Evolutionary conservation across 2,329 filamentous ascomycete genomes (phyloP).

Genomic region (Aspergillus chevalieri): DNA sequence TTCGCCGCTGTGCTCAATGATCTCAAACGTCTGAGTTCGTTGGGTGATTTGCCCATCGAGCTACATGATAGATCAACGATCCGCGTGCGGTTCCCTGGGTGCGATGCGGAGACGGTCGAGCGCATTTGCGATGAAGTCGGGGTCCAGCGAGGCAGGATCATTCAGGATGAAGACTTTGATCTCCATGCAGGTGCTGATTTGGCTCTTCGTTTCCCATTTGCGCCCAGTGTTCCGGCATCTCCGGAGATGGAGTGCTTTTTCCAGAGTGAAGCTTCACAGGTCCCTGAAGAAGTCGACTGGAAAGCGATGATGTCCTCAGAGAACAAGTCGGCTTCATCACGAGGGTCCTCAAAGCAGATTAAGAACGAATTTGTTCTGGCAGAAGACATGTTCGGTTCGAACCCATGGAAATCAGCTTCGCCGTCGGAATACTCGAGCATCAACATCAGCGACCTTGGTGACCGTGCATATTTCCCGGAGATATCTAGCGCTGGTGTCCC

Average conservation of each 20-base stretch:
- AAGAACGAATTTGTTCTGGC: slow-evolving; percentile 34
- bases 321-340: slow-evolving; percentile 15
- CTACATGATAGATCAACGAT: slow-evolving; percentile 63
- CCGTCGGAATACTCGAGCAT: slow-evolving; percentile 53
- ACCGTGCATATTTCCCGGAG: slow-evolving; percentile 36
- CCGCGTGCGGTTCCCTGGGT: slow-evolving; percentile 83
- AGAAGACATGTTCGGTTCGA: slow-evolving; percentile 41
- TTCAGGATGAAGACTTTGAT: slow-evolving; percentile 73
- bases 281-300: slow-evolving; percentile 48
- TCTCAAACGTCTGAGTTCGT: slow-evolving; percentile 64
- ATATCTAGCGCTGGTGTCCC: slow-evolving; percentile 29
- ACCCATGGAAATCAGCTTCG: slow-evolving; percentile 50
- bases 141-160: slow-evolving; percentile 70
- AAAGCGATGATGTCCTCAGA: slow-evolving; percentile 51
- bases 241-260: slow-evolving; percentile 41
- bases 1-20: slow-evolving; percentile 74
- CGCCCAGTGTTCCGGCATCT: slow-evolving; percentile 53
- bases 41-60: slow-evolving; percentile 79
- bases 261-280: slow-evolving; percentile 31
- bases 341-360: slow-evolving; percentile 18
- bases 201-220: slow-evolving; percentile 80
- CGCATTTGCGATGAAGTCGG: slow-evolving; percentile 78
- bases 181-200: slow-evolving; percentile 60
- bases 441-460: slow-evolving; percentile 47
- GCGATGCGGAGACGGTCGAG: slow-evolving; percentile 76